A percentile compares a stretch with the other conserved stretches of the same genome.
phyloP scores from a whole-genome alignment of 495 filamentous ascomycete species.

The Viridothelium virens region DNA sequence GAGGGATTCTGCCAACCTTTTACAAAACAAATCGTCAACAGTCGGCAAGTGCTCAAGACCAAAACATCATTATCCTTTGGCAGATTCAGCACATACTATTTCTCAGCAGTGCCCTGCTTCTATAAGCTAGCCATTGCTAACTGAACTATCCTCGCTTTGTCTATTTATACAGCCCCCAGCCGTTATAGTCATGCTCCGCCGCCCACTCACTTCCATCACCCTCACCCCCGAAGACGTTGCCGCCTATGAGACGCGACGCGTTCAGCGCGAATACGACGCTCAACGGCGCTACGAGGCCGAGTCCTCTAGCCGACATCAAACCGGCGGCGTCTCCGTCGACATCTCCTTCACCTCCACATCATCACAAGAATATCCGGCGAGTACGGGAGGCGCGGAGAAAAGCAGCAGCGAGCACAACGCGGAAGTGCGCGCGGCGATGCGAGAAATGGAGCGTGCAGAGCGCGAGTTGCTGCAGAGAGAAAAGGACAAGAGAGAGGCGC shows the following conservation, averaged over 20 bases:
- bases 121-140: not conserved
- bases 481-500: not conserved
- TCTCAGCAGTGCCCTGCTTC: not conserved
- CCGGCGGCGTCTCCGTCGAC: not conserved
- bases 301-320: not conserved
- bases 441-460: not conserved
- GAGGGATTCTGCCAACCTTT: not conserved
- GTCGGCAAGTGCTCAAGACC: not conserved
- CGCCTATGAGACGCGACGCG: conserved; percentile 12
- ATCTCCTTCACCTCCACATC: not conserved
- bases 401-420: not conserved
- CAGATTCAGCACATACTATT: not conserved
- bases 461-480: not conserved
- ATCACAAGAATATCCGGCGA: not conserved
- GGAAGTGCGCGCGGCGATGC: not conserved
- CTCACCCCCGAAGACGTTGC: conserved; percentile 19
- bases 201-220: conserved; percentile 16
- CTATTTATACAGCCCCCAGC: not conserved
- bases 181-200: conserved; percentile 13
- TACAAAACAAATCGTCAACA: not conserved
- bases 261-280: not conserved
- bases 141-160: not conserved
- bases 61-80: not conserved
- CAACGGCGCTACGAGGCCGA: not conserved
- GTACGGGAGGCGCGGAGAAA: not conserved